Evolutionary conservation across 2,329 filamentous ascomycete species (phyloP), one percentile per base, ranked within the genome.

Genomic region (Myotisia sp.): DNA sequence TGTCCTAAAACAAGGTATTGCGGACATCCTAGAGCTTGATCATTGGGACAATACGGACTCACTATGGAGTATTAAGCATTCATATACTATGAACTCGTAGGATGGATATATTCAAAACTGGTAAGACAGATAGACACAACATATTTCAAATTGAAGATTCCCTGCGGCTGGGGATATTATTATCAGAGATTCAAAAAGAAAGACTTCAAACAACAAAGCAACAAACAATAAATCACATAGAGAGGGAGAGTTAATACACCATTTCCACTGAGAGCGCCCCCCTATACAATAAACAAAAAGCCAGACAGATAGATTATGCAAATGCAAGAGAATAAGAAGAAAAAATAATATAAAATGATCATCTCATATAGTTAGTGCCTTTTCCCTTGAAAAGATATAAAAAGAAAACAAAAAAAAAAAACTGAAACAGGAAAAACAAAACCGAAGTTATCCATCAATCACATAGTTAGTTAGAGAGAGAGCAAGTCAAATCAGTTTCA

Each of bases 311-410:
- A 19, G 5, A 33, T 10, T 29, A 34, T 18, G 24, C 21, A 39
- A 36, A 34, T 20, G 31, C 28, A 29, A 8, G 14, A 17, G 21
- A 30, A 36, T 29, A 33, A 12, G 23, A 26, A 37, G 31, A 26
- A 39, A 28, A 17, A 14, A 18, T 22, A 37, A 37, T 29, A 28
- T 10, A 35, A 29, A 32, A 22, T 33, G 32, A 38, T 38, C 36
- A 28, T 33, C 37, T 38, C 33, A 39, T 36, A 34, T 31, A 38
- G 29, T 36, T 28, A 34, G 36, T 34, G 14, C 30, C 37, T 33
- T 24, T 33, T 19, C 33, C 23, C 22, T 26, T 21, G 20, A 17
- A 19, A 12, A 36, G 19, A 28, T 24, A 26, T 8, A 26, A 33
- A 29, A 33, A n/a, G 29, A 13, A 22, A 17, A 13, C 18, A 20